Conservation (phyloP, 2,329 filamentous ascomycete genomes). For the Exophiala sideris region DNA sequence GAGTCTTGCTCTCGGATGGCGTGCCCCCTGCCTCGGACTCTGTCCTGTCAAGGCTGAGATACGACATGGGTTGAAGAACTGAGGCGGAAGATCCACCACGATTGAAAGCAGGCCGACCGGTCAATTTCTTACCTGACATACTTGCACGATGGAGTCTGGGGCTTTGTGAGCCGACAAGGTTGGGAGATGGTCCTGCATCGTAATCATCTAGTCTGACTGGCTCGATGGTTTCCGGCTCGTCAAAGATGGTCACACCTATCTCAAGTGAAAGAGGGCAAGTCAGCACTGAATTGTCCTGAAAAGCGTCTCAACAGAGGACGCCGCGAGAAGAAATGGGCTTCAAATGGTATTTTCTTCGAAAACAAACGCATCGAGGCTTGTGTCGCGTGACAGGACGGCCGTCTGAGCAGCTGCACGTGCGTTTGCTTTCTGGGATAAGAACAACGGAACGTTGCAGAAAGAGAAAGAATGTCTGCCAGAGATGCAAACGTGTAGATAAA, state of each 20-base stretch:
- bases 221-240: constrained; percentile 29
- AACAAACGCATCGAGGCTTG: neutral
- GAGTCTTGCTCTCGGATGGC: constrained; percentile 20
- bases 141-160: constrained; percentile 26
- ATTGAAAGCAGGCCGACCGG: constrained; percentile 23
- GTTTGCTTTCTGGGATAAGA: neutral
- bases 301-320: neutral
- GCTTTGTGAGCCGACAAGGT: constrained; percentile 16
- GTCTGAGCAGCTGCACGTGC: constrained; percentile 4
- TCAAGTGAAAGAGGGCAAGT: constrained; percentile 1
- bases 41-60: constrained; percentile 20
- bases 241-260: constrained; percentile 29
- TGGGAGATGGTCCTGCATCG: constrained; percentile 17
- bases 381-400: constrained; percentile 12
- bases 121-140: constrained; percentile 30
- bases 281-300: neutral
- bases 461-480: neutral
- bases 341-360: neutral
- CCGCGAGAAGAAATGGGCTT: neutral
- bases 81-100: constrained; percentile 17
- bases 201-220: constrained; percentile 11
- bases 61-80: constrained; percentile 20
- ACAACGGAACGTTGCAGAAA: constrained; percentile 3
- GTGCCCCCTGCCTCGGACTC: constrained; percentile 9
- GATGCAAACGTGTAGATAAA: neutral